Evolutionary conservation across 192 early-diverging fungal genomes (phyloP).

Genomic region (Neocallimastix lanati): DNA sequence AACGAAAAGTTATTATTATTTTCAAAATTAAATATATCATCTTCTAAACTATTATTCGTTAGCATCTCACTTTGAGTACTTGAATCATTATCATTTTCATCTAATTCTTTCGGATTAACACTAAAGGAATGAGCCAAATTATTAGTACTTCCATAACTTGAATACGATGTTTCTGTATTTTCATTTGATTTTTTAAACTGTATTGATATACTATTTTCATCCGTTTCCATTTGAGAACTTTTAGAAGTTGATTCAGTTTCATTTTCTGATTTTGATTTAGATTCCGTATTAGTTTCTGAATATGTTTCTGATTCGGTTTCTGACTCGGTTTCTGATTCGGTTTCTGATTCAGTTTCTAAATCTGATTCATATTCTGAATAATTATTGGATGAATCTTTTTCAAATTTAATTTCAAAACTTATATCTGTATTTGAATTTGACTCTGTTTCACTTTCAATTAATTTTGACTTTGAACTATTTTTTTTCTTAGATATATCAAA

Average conservation of each 20-base stretch:
- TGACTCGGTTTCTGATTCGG: background rate
- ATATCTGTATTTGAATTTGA: background rate
- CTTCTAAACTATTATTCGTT: background rate
- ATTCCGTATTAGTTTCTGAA: background rate
- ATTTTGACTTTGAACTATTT: background rate
- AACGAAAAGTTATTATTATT: background rate
- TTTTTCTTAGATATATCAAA: no score
- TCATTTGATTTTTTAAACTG: background rate
- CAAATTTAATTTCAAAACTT: background rate
- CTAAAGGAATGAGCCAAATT: background rate
- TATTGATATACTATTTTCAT: background rate
- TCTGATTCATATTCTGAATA: background rate
- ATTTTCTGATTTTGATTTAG: background rate
- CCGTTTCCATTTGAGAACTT: background rate
- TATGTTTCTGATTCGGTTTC: background rate
- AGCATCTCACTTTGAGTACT: background rate
- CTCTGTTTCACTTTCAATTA: background rate
- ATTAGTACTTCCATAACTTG: background rate
- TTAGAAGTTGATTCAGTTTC: background rate
- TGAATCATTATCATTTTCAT: background rate
- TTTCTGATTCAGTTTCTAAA: background rate
- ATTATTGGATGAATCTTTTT: background rate
- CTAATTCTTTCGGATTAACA: background rate
- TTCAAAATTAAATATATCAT: background rate
- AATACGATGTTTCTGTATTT: background rate